A percentile compares a stretch with the other conserved stretches of the same genome.
phyloP scores from a whole-genome alignment of 371 early-diverging fungal genomes.

The Mortierella sp. region DNA sequence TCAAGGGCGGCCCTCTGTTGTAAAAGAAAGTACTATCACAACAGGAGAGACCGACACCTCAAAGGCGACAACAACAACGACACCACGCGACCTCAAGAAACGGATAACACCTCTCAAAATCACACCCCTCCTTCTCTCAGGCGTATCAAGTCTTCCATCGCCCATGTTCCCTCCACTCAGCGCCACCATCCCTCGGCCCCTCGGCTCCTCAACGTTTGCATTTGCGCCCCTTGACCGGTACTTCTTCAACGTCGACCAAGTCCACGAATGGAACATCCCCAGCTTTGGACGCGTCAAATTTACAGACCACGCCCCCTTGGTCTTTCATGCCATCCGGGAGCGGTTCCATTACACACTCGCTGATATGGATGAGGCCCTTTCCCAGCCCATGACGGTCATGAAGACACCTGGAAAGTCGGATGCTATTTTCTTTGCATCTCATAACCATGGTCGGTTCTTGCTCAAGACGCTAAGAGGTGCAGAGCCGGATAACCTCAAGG shows the following conservation, averaged over 20 bases:
- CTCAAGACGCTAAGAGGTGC: slow-evolving; percentile 69
- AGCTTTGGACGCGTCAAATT: slow-evolving; percentile 65
- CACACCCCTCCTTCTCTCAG: slow-evolving; percentile 27
- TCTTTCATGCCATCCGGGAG: slow-evolving; percentile 64
- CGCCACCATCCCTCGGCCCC: slow-evolving; percentile 30
- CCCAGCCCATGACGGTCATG: slow-evolving; percentile 58
- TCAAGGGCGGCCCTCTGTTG: background rate
- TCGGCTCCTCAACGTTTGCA: background rate
- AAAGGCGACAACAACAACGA: background rate
- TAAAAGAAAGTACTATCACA: background rate
- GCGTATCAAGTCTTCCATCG: slow-evolving; percentile 34
- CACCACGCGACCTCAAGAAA: slow-evolving; percentile 17
- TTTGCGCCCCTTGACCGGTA: slow-evolving; percentile 45
- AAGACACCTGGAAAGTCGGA: slow-evolving; percentile 66
- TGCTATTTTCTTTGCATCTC: slow-evolving; percentile 65
- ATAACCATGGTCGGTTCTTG: slow-evolving; percentile 62
- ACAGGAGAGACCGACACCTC: background rate
- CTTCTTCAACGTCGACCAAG: slow-evolving; percentile 59
- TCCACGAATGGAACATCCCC: slow-evolving; percentile 67
- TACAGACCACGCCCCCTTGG: slow-evolving; percentile 67
- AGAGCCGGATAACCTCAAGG: slow-evolving; percentile 65
- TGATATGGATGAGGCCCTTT: slow-evolving; percentile 62
- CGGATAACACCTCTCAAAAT: slow-evolving; percentile 37
- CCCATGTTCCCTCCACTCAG: slow-evolving; percentile 45
- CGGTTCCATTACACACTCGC: slow-evolving; percentile 60